Percentiles rank a stretch among this genome's conserved stretches.
These are phyloP conservation scores for Garcia nutans DNA, from an alignment of 345 rosid genomes.

Conservation along the genomic window DNA sequence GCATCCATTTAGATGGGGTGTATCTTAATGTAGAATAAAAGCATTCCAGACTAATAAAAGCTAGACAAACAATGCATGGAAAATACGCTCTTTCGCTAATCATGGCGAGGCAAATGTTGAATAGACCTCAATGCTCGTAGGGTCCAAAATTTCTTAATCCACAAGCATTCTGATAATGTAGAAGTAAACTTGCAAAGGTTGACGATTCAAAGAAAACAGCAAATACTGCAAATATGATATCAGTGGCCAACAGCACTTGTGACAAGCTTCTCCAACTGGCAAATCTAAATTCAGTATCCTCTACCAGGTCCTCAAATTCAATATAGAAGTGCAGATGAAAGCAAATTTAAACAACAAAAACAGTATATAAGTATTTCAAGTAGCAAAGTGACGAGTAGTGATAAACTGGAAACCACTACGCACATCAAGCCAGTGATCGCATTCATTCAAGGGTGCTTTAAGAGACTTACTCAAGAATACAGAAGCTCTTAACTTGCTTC, in stretches of 20 bases:
- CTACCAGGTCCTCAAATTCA: not conserved
- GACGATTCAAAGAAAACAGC: not conserved
- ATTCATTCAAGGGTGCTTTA: not conserved
- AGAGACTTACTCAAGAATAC: conserved; percentile 25
- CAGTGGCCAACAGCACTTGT: not conserved
- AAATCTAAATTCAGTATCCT: not conserved
- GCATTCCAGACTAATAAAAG: not conserved
- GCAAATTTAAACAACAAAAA: not conserved
- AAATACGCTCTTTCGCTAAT: not conserved
- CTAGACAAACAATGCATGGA: not conserved
- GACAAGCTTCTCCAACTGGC: not conserved
- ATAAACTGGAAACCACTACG: not conserved
- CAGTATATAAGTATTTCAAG: not conserved
- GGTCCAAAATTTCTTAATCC: conserved; percentile 3
- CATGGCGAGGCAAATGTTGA: not conserved
- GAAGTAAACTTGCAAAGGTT: not conserved
- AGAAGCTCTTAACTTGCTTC: conserved; percentile 34
- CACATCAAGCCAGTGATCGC: not conserved
- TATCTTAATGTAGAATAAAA: not conserved
- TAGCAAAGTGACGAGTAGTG: not conserved
- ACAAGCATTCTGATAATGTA: not conserved
- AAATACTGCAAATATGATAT: not conserved
- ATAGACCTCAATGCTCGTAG: not conserved
- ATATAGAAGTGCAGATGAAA: not conserved
- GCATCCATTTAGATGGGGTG: not conserved